Percentiles rank a stretch among this genome's conserved stretches.
These are phyloP conservation scores for Rhodomyrtus psidioides DNA, from an alignment of 441 rosid species.

Conservation along the genomic window DNA sequence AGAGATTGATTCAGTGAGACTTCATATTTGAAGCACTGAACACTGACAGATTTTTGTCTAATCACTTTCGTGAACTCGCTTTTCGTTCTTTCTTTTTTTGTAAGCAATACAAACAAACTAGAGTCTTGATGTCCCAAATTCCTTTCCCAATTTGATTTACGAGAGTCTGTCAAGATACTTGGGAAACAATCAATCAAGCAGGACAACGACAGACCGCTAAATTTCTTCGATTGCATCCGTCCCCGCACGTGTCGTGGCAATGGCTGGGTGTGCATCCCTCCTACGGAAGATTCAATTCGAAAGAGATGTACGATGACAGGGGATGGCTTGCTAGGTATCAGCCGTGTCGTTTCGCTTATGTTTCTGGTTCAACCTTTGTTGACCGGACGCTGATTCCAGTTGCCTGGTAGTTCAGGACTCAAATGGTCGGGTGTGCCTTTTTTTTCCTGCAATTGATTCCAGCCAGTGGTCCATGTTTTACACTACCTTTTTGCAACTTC, in stretches of 20 bases:
- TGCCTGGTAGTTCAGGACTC: not conserved
- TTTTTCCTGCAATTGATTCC: not conserved
- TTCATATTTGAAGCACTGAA: not conserved
- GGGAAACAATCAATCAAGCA: not conserved
- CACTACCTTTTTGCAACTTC: not conserved
- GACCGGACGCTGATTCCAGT: not conserved
- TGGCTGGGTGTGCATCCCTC: not conserved
- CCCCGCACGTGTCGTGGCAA: not conserved
- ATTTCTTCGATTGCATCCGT: not conserved
- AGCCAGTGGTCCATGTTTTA: not conserved
- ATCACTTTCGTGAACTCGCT: too few species aligned
- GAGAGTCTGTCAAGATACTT: not conserved
- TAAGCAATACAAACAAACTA: too few species aligned
- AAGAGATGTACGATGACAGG: not conserved
- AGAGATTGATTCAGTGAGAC: not conserved
- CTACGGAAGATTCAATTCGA: not conserved
- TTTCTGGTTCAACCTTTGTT: not conserved
- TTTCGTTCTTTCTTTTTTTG: too few species aligned
- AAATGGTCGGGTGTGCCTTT: not conserved
- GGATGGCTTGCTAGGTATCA: not conserved
- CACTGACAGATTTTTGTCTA: too few species aligned
- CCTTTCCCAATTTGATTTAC: not conserved
- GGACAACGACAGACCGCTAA: too few species aligned
- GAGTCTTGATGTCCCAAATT: not conserved
- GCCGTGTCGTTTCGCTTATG: not conserved